Base-by-base conservation (phyloP, 371 early-diverging fungal species). In the Rozella allomycis region DNA sequence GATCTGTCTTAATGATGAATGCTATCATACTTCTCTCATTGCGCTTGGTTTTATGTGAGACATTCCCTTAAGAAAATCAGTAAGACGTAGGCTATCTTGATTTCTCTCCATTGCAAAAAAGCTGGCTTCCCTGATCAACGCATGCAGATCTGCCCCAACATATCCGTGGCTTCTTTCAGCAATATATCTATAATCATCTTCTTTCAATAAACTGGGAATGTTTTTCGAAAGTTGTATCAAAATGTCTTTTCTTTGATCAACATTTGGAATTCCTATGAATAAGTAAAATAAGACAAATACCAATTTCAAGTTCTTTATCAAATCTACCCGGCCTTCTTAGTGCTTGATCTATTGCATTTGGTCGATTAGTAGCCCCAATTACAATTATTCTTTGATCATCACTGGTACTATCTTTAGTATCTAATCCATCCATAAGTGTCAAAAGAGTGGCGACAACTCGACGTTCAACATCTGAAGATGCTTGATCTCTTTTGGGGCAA, bases 301-400 rank as follows among this genome's bases (percentile, higher is more conserved):
- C 74, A 46, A 90, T 79, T 51, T 88, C 79, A 25, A 88, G 57
- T 54, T 97, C 90, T 14, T 84, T 60, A 58, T 98, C 94, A 41
- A 93, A 86, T 32, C 99, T 50, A 1, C 99, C 99, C 2, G 97
- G 96, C 22, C 99, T 51, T 39, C 98, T 67, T 11, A 99, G 47
- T 0, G 99, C 99, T 14, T 74, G 72, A 44, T 99, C 99, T 4
- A 99, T 42, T 0, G 77, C 54, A 37, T 87, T 71, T 3, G 91
- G 84, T 29, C 98, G 57, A 52, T 97, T 99, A 2, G 99, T 99
- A 2, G 98, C 91, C 1, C 82, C 98, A 28, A 99, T 71, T 2
- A 94, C 77, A 5, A 88, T 68, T 1, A 93, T 58, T 8, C 34
- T 25, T 21, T 39, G 37, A 1, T 41, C 26, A 1, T 21, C 17